These are phyloP conservation scores for Dioszegia crocea DNA, from an alignment of 768 basidiomycete genomes.

Conservation along the genomic window DNA sequence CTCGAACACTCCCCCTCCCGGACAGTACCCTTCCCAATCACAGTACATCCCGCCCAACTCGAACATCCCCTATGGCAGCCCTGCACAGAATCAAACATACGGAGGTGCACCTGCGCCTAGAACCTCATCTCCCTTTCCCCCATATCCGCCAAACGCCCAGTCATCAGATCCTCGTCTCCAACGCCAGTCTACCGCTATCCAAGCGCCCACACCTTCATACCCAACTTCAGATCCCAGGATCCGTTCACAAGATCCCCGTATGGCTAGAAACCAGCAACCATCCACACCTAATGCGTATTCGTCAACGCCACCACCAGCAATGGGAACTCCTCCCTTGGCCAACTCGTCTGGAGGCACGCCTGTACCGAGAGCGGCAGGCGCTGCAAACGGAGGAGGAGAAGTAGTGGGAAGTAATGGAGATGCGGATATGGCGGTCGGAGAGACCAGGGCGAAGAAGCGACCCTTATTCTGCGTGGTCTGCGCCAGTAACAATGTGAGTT, in stretches of 20 bases:
- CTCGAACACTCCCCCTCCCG: constrained; percentile 7
- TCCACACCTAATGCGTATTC: constrained; percentile 4
- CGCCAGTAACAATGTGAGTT: constrained; percentile 89
- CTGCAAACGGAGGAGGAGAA: not conserved
- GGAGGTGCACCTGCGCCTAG: not conserved
- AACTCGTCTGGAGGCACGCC: not conserved
- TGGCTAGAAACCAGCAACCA: constrained; percentile 1
- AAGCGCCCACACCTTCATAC: constrained; percentile 6
- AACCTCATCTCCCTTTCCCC: not conserved
- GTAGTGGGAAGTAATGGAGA: not conserved
- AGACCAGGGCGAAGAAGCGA: constrained; percentile 55
- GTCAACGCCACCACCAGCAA: not conserved
- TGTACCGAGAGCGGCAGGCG: not conserved
- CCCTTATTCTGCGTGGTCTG: constrained; percentile 97
- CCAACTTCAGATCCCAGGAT: constrained; percentile 22
- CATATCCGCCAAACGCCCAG: not conserved
- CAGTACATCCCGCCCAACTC: constrained; percentile 2
- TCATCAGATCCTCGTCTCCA: constrained; percentile 1
- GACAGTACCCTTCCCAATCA: not conserved
- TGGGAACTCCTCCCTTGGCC: not conserved
- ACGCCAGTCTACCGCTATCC: not conserved
- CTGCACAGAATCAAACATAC: not conserved
- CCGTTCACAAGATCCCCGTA: constrained; percentile 33
- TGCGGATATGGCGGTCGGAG: constrained; percentile 10
- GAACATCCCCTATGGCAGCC: not conserved